Evolutionary conservation across 2,329 filamentous ascomycete species (phyloP), one percentile per base, ranked within the genome.

Genomic region (Penicillium sp.): DNA sequence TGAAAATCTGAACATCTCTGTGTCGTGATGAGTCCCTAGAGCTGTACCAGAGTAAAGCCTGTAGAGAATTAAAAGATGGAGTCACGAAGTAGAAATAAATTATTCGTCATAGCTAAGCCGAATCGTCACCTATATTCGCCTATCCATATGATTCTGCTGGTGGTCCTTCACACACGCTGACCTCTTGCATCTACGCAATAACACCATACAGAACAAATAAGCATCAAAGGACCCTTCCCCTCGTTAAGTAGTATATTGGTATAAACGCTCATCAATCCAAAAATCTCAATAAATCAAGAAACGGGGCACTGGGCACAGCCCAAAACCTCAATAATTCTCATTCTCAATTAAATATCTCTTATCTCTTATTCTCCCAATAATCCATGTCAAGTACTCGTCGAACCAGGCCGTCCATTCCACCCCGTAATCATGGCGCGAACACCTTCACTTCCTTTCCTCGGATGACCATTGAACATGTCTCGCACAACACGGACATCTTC

Each of bases 401-500:
- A 30, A 0, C 45, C 45, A 1, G 45, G 45, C 8, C 45, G 24
- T 24, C 53, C 37, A 26, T 42, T 55, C 37, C 53, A 55, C 26
- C 38, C 10, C 8, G 53, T 56, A 28, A 70, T 59, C 57, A 69
- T 26, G 13, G 69, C 67, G 5, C 68, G 61, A 7, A 71, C 67
- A 1, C 69, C 68, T 45, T 68, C 53, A 19, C 67, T 68, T 17
- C 56, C 65, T 30, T 65, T 56, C 12, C 53, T 57, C 1, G 64
- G 61, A 47, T 58, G 65, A 1, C 66, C 65, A 17, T 67, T 59
- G 37, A 72, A 70, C 22, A 71, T 65, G 35, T 76, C 73, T 38
- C 70, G 67, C 4, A 66, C 67, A 3, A 73, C 47, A 24, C 65
- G 63, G 9, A 75, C 70, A 54, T 78, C 74, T 8, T 72, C 70